phyloP scores from a whole-genome alignment of 345 rosid genomes.

The Moringa oleifera region DNA sequence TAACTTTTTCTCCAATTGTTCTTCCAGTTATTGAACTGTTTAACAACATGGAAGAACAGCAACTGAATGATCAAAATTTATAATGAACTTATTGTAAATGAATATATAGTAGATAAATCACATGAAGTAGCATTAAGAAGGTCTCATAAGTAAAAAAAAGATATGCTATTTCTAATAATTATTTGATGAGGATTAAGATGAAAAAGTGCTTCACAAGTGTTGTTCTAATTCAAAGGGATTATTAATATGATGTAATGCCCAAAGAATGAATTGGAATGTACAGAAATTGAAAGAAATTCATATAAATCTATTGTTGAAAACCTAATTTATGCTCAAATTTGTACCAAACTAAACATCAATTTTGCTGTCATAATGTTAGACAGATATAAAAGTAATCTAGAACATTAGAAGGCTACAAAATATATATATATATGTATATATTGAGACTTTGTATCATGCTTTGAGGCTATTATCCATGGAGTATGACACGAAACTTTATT shows the following conservation, averaged over 20 bases:
- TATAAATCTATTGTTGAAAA: constrained; percentile 9
- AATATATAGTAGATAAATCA: too few relatives aligned
- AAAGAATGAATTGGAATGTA: constrained; percentile 7
- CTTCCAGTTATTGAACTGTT: background rate
- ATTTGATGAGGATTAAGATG: background rate
- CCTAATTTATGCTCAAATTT: background rate
- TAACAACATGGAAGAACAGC: background rate
- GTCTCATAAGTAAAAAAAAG: too few relatives aligned
- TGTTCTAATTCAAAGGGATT: background rate
- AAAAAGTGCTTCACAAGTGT: background rate
- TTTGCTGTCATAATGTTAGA: background rate
- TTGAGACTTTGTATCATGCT: constrained; percentile 6
- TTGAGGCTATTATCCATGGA: background rate
- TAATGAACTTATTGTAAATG: too few relatives aligned
- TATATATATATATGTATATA: too few relatives aligned
- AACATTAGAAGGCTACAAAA: too few relatives aligned
- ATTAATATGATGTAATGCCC: constrained; percentile 5
- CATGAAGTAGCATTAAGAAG: too few relatives aligned
- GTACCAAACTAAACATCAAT: background rate
- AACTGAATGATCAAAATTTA: too few relatives aligned
- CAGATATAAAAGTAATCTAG: too few relatives aligned
- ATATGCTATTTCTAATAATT: too few relatives aligned
- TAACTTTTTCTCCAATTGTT: background rate
- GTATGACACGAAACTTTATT: constrained; percentile 4
- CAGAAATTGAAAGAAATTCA: constrained; percentile 3